Evolutionary conservation across 2,329 filamentous ascomycete species (phyloP), one percentile per base, ranked within the genome.

Genomic region (Cladophialophora yegresii): DNA sequence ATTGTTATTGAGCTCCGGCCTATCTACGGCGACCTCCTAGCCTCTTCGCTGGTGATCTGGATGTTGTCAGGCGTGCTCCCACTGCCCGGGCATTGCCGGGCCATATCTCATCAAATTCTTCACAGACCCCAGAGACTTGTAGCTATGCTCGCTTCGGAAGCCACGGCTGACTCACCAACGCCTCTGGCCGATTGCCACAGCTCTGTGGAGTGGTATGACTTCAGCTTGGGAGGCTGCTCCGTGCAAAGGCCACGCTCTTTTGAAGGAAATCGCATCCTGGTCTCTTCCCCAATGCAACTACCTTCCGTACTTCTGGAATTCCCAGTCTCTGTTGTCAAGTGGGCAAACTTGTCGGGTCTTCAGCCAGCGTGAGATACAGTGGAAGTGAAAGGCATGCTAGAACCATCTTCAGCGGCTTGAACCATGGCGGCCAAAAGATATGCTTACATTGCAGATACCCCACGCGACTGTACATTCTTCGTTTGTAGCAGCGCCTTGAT

Each of bases 331-430:
- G 81, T 99, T 99, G 81, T 99, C 95, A 51, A 99, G 83, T 16
- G 95, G 95, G 76, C 95, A 99, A 56, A 99, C 95, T 77, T 98
- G 95, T 75, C 95, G 89, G n/a, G 95, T 96, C 84, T 99, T 99
- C 65, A 99, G 83, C 95, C 95, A 99, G 79, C 95, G 87, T 12
- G 95, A 98, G 76, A 99, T 99, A 83, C 95, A 99, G 82, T 99
- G 95, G 81, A 99, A 99, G 80, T 99, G 95, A 84, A 99, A 99
- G 32, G 95, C 95, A 76, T 99, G 95, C 95, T 99, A 74, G 64
- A 65, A 30, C 51, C 20, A 33, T 40, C 22, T 51, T 49, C 67
- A 69, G 58, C 43, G 22, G 22, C 32, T 12, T 22, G 30, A 43
- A 55, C 40, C 55, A 36, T 51, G 45, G 32, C 66, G 56, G 49